Evolutionary conservation across 768 basidiomycete species (phyloP).

Genomic region (Phallus indusiatus): DNA sequence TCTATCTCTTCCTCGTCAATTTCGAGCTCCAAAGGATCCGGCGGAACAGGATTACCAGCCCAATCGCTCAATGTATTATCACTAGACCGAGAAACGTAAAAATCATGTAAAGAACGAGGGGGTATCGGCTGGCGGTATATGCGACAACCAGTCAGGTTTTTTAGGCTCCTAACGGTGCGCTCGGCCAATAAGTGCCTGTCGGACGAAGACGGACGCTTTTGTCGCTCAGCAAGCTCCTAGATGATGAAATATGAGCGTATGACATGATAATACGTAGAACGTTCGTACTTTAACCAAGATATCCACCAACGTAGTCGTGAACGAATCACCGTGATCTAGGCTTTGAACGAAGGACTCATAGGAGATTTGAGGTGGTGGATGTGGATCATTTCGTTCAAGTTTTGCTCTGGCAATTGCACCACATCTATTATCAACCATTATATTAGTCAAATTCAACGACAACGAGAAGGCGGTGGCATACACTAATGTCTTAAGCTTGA

Average conservation of each 20-base stretch:
- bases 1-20: neutral
- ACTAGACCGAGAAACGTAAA: conserved; percentile 3
- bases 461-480: conserved; percentile 32
- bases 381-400: conserved; percentile 35
- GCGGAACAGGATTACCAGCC: neutral
- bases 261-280: neutral
- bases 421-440: conserved; percentile 6
- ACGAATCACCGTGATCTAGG: conserved; percentile 70
- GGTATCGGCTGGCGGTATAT: conserved; percentile 33
- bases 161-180: conserved; percentile 54
- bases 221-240: conserved; percentile 73
- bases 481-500: conserved; percentile 73
- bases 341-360: conserved; percentile 73
- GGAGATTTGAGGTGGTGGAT: conserved; percentile 50
- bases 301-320: conserved; percentile 67
- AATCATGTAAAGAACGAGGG: neutral
- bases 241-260: conserved; percentile 7
- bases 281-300: conserved; percentile 63
- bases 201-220: conserved; percentile 37
- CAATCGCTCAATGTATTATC: neutral
- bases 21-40: conserved; percentile 2
- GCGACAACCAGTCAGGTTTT: conserved; percentile 44
- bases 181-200: conserved; percentile 61
- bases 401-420: conserved; percentile 63
- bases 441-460: neutral